These are phyloP conservation scores for Macrophomina tecta DNA, from an alignment of 2,329 filamentous ascomycete species.

Conservation along the genomic window DNA sequence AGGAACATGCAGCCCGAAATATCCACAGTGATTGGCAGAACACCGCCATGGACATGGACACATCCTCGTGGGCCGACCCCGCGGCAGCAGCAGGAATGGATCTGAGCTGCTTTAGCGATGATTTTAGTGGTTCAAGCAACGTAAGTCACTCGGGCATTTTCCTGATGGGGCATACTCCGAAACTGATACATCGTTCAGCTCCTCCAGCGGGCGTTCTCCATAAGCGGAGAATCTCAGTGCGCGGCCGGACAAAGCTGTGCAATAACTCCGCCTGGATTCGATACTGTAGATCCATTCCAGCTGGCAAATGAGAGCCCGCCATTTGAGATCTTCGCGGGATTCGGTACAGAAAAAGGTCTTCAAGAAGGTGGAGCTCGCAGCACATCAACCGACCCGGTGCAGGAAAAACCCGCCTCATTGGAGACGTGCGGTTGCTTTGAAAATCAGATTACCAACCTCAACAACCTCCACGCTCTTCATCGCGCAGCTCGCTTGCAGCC, in stretches of 20 bases:
- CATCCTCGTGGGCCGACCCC: background rate
- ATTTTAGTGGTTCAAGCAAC: background rate
- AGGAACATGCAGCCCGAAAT: slow-evolving; percentile 1
- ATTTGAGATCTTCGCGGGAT: background rate
- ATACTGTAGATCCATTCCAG: background rate
- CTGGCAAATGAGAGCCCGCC: background rate
- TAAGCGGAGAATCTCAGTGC: background rate
- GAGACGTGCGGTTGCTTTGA: background rate
- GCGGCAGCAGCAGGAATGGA: background rate
- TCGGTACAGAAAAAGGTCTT: background rate
- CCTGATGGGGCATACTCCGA: background rate
- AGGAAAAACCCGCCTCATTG: background rate
- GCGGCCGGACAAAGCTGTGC: background rate
- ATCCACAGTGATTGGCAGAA: slow-evolving; percentile 10
- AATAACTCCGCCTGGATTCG: background rate
- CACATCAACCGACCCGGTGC: background rate
- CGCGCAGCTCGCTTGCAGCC: background rate
- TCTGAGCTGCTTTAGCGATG: background rate
- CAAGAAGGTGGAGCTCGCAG: background rate
- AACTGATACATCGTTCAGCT: background rate
- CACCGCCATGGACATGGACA: background rate
- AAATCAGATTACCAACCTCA: background rate
- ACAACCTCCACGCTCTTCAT: background rate
- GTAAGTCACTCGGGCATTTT: background rate
- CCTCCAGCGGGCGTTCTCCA: background rate